Percentiles rank a stretch among this genome's conserved stretches.
Evolutionary conservation across 345 rosid genomes (phyloP).

Genomic region (Populus tremula): DNA sequence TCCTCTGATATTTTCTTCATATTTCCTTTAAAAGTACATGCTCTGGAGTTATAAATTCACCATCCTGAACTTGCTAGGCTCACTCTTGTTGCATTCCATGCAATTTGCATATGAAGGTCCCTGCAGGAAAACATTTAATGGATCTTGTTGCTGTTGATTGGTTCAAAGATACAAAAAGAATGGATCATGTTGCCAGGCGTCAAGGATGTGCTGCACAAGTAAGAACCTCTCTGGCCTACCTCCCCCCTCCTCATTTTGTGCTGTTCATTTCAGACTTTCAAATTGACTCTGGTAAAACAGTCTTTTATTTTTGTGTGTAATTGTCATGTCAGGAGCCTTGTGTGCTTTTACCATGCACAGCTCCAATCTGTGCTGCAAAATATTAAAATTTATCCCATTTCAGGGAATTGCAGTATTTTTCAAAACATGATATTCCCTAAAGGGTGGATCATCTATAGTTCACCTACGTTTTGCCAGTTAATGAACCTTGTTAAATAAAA

Average conservation of each 20-base stretch:
- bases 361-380: neutral
- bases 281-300: neutral
- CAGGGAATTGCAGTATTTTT: neutral
- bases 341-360: neutral
- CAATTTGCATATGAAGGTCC: conserved; percentile 52
- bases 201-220: conserved; percentile 97
- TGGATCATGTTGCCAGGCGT: conserved; percentile 92
- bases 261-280: neutral
- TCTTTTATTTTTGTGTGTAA: neutral
- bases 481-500: neutral
- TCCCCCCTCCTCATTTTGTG: neutral
- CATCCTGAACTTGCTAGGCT: conserved; percentile 8
- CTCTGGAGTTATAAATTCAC: neutral
- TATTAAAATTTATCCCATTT: neutral
- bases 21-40: conserved; percentile 3
- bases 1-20: conserved; percentile 20
- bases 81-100: conserved; percentile 2
- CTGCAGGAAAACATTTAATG: conserved; percentile 94
- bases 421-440: neutral
- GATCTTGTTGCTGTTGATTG: conserved; percentile 99
- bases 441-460: neutral
- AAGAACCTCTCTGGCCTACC: conserved; percentile 18
- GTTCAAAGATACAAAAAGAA: conserved; percentile 94
- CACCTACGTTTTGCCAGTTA: neutral
- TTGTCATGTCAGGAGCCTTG: neutral